Conservation (phyloP, 2,329 filamentous ascomycete genomes). For the Amphichorda felina region DNA sequence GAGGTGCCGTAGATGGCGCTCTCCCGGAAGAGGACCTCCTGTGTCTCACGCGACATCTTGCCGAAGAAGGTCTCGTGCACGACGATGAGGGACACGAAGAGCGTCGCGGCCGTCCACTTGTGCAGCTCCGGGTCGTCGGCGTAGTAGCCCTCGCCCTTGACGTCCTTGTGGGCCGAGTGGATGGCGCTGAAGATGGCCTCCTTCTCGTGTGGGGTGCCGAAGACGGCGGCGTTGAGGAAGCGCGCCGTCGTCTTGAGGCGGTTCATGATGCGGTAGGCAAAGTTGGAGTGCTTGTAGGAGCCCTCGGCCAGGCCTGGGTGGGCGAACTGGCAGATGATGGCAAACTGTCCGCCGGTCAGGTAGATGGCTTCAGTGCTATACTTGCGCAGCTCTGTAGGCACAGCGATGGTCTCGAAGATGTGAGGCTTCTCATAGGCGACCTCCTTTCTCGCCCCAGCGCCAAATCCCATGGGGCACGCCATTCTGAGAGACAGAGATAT, state of each 20-base stretch:
- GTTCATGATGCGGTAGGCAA: constrained; percentile 20
- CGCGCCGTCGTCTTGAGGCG: constrained; percentile 24
- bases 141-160: constrained; percentile 19
- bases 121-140: constrained; percentile 24
- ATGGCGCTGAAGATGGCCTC: constrained; percentile 21
- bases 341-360: constrained; percentile 10
- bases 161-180: constrained; percentile 17
- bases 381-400: constrained; percentile 8
- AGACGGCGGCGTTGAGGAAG: constrained; percentile 25
- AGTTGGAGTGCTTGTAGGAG: constrained; percentile 23
- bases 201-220: constrained; percentile 19
- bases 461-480: constrained; percentile 2
- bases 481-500: not conserved
- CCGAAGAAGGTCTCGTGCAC: constrained; percentile 23
- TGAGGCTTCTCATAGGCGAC: constrained; percentile 5
- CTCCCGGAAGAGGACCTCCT: constrained; percentile 13
- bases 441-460: not conserved
- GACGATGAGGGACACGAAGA: constrained; percentile 21
- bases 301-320: constrained; percentile 23
- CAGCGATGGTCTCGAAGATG: constrained; percentile 9
- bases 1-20: constrained; percentile 15
- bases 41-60: constrained; percentile 12
- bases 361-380: constrained; percentile 9
- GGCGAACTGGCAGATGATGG: constrained; percentile 27
- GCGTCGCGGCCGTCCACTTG: constrained; percentile 25